phyloP scores from a whole-genome alignment of 352 stramenopile species.

The Globisporangium solare region DNA sequence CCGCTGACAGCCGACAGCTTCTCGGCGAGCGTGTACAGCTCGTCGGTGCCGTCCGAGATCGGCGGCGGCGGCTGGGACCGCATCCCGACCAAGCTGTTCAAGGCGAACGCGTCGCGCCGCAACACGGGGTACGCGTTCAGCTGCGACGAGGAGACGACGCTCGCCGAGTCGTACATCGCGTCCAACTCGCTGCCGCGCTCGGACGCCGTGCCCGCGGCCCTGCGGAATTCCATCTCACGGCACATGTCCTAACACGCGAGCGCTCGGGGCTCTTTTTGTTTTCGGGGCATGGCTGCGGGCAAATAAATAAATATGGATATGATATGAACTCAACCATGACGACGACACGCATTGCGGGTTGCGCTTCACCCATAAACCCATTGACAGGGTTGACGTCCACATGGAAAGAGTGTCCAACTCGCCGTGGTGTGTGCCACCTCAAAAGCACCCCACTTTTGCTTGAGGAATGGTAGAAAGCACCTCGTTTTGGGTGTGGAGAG shows the following conservation, averaged over 20 bases:
- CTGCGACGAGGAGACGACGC: conserved; percentile 78
- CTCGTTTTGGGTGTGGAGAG: no score
- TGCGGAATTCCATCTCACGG: conserved; percentile 50
- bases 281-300: no score
- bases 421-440: no score
- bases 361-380: no score
- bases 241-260: conserved; percentile 9
- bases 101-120: conserved; percentile 26
- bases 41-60: conserved; percentile 38
- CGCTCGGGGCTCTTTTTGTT: no score
- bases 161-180: conserved; percentile 81
- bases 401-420: no score
- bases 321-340: no score
- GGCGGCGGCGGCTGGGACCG: conserved; percentile 31
- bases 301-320: no score
- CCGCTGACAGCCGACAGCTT: conserved; percentile 39
- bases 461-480: no score
- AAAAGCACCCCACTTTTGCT: no score
- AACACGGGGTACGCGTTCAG: conserved; percentile 82
- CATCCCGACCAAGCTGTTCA: conserved; percentile 32
- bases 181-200: conserved; percentile 71
- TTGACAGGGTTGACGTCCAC: no score
- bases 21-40: conserved; percentile 61
- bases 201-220: conserved; percentile 54
- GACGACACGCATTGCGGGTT: no score